Base-by-base conservation (phyloP, 1,284 basidiomycete genomes). In the Ustanciosporium gigantosporum region DNA sequence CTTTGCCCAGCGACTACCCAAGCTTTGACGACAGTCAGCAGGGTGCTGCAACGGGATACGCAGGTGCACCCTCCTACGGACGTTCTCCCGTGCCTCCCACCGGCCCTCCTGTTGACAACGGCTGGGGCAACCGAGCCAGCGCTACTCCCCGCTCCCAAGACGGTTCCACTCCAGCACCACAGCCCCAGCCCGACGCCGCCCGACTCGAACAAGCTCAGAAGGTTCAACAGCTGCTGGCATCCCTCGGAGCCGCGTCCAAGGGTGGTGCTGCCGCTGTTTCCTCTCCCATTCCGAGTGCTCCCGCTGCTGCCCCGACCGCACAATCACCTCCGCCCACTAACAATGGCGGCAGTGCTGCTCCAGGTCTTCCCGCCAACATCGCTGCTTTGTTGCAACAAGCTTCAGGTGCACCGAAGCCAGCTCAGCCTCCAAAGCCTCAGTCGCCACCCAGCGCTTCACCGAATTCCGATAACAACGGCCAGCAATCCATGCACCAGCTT, bases 201-300 rank as follows among this genome's bases (percentile, higher is more conserved):
- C 70, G 76, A 1, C 58, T 78, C 5, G 76, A 75, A 32, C 75
- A 79, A 31, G 76, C 77, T 16, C 73, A 70, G 36, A 77, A 76
- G 48, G 75, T 79, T 38, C 77, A 78, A 47, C 57, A 70, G 40
- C 57, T 78, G n/a, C 57, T 77, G 11, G 72, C 74, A 3, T 61
- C 59, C 4, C 57, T 78, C 11, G 59, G 61, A 19, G 51, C 44
- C n/a, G 48, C 46, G n/a, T 40, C 53, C 14, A 64, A 49, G 37
- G 36, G 8, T 19, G 16, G 32, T 17, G 32, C 56, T 15, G 32
- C 60, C 17, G 38, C 48, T 13, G 16, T 49, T 9, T 44, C 51
- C 5, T 23, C 56, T 22, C 31, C 53, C 3, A 40, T 43, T 5
- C 51, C 59, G 9, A 43, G 55, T 11, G 35, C 46, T 21, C 41